Percentiles rank a stretch among this genome's conserved stretches.
phyloP scores from a whole-genome alignment of 1,284 basidiomycete species.

The Trichosporon asahii region DNA sequence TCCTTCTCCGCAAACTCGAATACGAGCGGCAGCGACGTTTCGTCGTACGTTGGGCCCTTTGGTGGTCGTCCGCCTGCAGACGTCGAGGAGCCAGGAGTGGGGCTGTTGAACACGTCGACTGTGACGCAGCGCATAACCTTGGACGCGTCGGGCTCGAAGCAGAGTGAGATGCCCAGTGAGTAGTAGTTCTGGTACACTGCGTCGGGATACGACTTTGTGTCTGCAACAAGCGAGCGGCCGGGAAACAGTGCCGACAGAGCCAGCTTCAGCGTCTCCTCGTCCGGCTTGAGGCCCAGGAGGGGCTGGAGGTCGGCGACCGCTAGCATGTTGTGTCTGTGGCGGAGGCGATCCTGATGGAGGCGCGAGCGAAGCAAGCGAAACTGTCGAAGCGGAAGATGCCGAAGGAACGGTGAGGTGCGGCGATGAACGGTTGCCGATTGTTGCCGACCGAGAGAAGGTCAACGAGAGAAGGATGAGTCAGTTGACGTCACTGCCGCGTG shows the following conservation, averaged over 20 bases:
- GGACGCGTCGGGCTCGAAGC: constrained; percentile 57
- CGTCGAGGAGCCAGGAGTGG: constrained; percentile 12
- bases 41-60: constrained; percentile 18
- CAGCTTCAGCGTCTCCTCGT: constrained; percentile 14
- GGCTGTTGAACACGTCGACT: constrained; percentile 73
- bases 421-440: background rate
- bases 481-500: background rate
- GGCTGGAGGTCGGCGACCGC: constrained; percentile 13
- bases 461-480: background rate
- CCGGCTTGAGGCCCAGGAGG: constrained; percentile 21
- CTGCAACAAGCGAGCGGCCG: constrained; percentile 51
- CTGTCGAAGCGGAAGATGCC: background rate
- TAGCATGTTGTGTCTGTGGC: background rate
- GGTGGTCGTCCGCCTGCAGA: constrained; percentile 13
- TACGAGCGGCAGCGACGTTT: constrained; percentile 57
- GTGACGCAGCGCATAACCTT: constrained; percentile 57
- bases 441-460: background rate
- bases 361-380: background rate
- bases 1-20: constrained; percentile 56
- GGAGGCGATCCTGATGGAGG: background rate
- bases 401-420: background rate
- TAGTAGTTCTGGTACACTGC: constrained; percentile 80
- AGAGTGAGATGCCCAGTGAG: constrained; percentile 70
- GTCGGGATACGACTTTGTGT: constrained; percentile 74
- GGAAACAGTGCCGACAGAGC: constrained; percentile 17